Evolutionary conservation across 192 early-diverging fungal genomes (phyloP), one percentile per base, ranked within the genome.

Genomic region (Backusella tuberculispora): DNA sequence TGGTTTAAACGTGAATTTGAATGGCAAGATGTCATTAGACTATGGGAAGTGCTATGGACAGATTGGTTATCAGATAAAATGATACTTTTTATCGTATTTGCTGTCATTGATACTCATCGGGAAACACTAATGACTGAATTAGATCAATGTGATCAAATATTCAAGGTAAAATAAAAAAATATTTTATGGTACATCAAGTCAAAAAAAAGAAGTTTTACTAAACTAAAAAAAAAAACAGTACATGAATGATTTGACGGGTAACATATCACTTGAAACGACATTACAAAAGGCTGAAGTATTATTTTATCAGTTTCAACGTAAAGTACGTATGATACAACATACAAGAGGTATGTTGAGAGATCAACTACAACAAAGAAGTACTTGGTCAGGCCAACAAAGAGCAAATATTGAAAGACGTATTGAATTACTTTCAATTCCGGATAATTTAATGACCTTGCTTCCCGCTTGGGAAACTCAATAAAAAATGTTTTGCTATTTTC

Each of bases 1-100:
- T 94, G 93, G 85, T 99, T 97, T 83, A 99, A 99, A 82, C 91
- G 98, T 53, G 98, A 99, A 84, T 97, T 98, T 76, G 84, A 92
- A 74, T 97, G 95, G 87, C 86, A 89, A 10, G 92, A 97, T 56
- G 85, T 93, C 21, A 85, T 94, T 80, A 70, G 82, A 44, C 78
- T 99, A 41, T 98, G 98, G 98, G 97, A 98, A 80, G 42, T 69
- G 9, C 80, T 94, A 12, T 93, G 91, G 86, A 86, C 90, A 1
- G 87, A 94, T 72, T 87, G 89, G 67, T 80, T 91, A 34, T 92
- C 93, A 3, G 85, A 84, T 9, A 84, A 94, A 69, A 96, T 95
- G 76, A 89, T 95, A 68, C 76, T 97, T 29, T 99, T 99, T 87
- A 91, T 99, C 5, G 95, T 95, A 6, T 82, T 98, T 74, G 94